A percentile compares a stretch with the other conserved stretches of the same genome.
Evolutionary conservation across 768 basidiomycete genomes (phyloP).

Genomic region (Serendipita sp.): DNA sequence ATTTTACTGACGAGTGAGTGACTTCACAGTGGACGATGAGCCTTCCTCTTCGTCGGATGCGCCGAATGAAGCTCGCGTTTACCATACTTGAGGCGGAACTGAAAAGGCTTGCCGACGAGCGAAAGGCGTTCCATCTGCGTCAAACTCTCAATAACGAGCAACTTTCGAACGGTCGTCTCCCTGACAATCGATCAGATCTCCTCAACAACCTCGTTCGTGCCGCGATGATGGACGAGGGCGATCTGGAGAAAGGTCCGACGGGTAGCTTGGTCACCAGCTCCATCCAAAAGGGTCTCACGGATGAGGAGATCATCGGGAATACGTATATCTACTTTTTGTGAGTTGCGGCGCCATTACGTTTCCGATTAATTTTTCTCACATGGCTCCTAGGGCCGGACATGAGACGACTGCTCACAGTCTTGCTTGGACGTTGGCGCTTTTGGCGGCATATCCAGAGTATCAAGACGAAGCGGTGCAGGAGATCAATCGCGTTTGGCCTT

Average conservation of each 20-base stretch:
- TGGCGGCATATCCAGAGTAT: neutral
- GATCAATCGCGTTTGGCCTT: neutral
- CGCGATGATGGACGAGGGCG: conserved; percentile 1
- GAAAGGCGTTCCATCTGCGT: neutral
- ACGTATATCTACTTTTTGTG: conserved; percentile 4
- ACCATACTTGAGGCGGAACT: neutral
- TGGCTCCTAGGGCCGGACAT: neutral
- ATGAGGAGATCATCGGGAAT: conserved; percentile 4
- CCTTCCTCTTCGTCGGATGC: neutral
- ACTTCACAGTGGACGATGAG: neutral
- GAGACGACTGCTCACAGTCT: conserved; percentile 5
- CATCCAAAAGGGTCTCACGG: neutral
- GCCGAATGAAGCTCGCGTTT: neutral
- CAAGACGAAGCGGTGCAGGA: neutral
- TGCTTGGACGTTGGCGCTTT: conserved; percentile 1
- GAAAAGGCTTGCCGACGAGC: neutral
- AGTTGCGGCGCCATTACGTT: neutral
- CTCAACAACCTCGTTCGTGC: neutral
- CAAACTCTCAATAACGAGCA: neutral
- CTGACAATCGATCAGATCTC: neutral
- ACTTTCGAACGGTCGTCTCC: neutral
- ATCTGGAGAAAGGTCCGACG: neutral
- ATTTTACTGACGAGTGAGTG: neutral
- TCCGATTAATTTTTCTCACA: neutral
- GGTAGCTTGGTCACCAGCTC: neutral